Conservation (phyloP, 352 stramenopile species). For the Globisporangium solare region DNA sequence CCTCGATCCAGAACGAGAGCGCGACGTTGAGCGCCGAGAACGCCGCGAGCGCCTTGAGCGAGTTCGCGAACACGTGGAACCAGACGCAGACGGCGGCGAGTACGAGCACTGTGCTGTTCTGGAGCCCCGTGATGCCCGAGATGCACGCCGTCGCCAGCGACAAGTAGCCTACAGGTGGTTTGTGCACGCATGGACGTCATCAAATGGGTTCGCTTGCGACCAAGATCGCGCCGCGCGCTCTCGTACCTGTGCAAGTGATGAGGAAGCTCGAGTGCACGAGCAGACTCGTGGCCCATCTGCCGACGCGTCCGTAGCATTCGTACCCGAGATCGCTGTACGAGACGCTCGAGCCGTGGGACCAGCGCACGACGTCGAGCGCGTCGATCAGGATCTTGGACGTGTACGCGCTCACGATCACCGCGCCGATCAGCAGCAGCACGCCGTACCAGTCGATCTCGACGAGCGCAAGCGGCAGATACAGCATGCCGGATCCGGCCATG, state of each 20-base stretch:
- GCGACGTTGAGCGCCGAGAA: slow-evolving; percentile 73
- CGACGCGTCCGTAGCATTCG: slow-evolving; percentile 52
- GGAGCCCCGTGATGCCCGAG: slow-evolving; percentile 49
- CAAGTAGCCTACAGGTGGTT: slow-evolving; percentile 39
- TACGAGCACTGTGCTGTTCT: slow-evolving; percentile 48
- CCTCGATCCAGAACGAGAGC: slow-evolving; percentile 77
- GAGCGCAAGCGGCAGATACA: slow-evolving; percentile 65
- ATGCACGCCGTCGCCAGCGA: slow-evolving; percentile 54
- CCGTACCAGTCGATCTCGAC: slow-evolving; percentile 81
- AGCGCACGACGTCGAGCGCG: slow-evolving; percentile 63
- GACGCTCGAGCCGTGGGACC: slow-evolving; percentile 55
- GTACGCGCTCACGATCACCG: slow-evolving; percentile 48
- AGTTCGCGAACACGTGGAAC: slow-evolving; percentile 66
- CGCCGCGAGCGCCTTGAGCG: slow-evolving; percentile 46
- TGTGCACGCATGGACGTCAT: neutral
- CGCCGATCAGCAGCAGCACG: slow-evolving; percentile 50
- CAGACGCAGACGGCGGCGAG: slow-evolving; percentile 47
- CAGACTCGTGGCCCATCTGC: slow-evolving; percentile 32
- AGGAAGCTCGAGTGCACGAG: slow-evolving; percentile 58
- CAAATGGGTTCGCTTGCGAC: too few species aligned
- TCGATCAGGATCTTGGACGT: slow-evolving; percentile 65
- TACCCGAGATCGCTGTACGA: slow-evolving; percentile 66
- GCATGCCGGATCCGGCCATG: slow-evolving; percentile 68
- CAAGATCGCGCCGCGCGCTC: neutral
- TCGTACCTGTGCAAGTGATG: slow-evolving; percentile 45